phyloP scores from a whole-genome alignment of 2,329 filamentous ascomycete species.

The Ceratocystis ficicola region DNA sequence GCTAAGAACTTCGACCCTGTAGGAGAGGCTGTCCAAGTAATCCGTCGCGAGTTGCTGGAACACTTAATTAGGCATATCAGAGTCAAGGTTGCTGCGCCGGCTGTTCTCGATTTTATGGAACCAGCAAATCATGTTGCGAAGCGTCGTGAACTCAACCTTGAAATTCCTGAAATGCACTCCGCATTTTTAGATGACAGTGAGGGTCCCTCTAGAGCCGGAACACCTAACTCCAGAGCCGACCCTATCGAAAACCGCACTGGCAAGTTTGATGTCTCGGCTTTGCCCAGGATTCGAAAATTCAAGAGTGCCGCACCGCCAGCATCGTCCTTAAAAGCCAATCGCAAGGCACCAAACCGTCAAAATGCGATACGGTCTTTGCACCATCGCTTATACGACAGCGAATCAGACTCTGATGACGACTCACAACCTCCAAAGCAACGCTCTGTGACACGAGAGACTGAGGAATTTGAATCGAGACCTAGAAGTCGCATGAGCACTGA shows the following conservation, averaged over 20 bases:
- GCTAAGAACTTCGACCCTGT: constrained; percentile 88
- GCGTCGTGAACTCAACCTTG: constrained; percentile 64
- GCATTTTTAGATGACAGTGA: constrained; percentile 31
- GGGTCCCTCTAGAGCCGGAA: constrained; percentile 51
- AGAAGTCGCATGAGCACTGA: constrained; percentile 61
- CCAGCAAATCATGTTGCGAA: constrained; percentile 70
- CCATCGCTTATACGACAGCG: constrained; percentile 45
- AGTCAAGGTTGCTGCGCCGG: constrained; percentile 69
- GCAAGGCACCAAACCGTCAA: constrained; percentile 45
- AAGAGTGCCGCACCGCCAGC: constrained; percentile 39
- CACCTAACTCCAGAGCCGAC: constrained; percentile 52
- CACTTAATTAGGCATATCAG: constrained; percentile 84
- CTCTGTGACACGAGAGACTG: constrained; percentile 60
- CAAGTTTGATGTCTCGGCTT: constrained; percentile 43
- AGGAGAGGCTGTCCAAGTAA: constrained; percentile 63
- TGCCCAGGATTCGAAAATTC: constrained; percentile 64
- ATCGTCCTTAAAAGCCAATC: constrained; percentile 28
- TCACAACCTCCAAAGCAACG: constrained; percentile 38
- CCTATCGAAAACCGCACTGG: constrained; percentile 49
- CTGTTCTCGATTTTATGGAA: constrained; percentile 69
- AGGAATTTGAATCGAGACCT: constrained; percentile 72
- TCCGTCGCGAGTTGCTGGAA: constrained; percentile 69
- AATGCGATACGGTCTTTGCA: constrained; percentile 69
- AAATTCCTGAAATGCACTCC: constrained; percentile 33
- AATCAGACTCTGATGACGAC: constrained; percentile 77